Evolutionary conservation across 208 protist genomes (phyloP).

Genomic region (Acanthamoeba royreba): DNA sequence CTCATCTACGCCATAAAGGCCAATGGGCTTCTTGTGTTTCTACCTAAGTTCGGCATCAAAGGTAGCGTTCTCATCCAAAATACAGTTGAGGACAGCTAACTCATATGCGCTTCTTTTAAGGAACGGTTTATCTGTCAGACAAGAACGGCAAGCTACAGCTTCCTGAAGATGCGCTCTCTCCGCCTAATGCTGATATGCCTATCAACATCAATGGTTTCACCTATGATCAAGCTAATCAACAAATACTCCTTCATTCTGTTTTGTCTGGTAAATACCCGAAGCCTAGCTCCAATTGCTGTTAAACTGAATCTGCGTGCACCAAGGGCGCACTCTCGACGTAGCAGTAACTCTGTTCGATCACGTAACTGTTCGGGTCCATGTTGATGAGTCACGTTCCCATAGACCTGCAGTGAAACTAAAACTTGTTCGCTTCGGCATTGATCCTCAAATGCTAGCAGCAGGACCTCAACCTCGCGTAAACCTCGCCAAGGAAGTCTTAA

Average conservation of each 20-base stretch:
- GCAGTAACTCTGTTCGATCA: conserved; percentile 15
- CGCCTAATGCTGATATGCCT: neutral
- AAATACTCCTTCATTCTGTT: neutral
- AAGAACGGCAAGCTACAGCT: neutral
- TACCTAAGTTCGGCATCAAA: conserved; percentile 36
- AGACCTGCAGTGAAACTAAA: neutral
- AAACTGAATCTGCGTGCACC: neutral
- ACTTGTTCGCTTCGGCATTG: conserved; percentile 16
- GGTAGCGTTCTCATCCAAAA: neutral
- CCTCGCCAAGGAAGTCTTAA: neutral
- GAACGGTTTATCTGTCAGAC: neutral
- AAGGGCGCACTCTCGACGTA: neutral
- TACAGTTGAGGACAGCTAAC: neutral
- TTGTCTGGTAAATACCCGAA: neutral
- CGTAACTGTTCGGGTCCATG: neutral
- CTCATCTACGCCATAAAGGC: conserved; percentile 2
- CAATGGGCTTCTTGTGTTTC: neutral
- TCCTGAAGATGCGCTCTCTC: neutral
- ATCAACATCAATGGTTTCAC: neutral
- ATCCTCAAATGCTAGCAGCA: neutral
- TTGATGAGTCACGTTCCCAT: neutral
- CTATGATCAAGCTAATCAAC: neutral
- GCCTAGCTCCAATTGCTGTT: neutral
- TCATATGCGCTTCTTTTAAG: neutral
- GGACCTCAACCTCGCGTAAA: neutral